Conservation (phyloP, 805 yeast genomes). For the Ogataea henricii region DNA sequence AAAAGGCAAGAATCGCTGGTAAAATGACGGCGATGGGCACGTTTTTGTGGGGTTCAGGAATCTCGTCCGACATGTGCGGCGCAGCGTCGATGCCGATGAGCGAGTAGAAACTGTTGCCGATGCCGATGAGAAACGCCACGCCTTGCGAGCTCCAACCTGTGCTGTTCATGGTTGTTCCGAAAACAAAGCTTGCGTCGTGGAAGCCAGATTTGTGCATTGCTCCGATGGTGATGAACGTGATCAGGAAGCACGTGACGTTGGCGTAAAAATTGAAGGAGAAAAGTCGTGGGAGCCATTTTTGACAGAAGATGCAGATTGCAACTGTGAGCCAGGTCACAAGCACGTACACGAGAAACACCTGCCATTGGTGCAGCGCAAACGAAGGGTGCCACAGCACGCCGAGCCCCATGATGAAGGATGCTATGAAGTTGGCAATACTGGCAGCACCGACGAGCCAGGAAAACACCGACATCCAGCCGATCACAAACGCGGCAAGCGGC, state of each 20-base stretch:
- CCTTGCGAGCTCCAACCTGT: constrained; percentile 35
- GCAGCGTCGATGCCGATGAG: constrained; percentile 36
- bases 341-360: constrained; percentile 17
- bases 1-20: constrained; percentile 30
- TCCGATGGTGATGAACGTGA: constrained; percentile 25
- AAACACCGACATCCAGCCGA: constrained; percentile 27
- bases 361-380: constrained; percentile 17
- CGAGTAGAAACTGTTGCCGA: constrained; percentile 32
- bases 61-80: constrained; percentile 36
- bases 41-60: constrained; percentile 31
- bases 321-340: constrained; percentile 21
- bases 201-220: constrained; percentile 23
- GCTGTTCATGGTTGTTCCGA: constrained; percentile 26
- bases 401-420: constrained; percentile 13
- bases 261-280: constrained; percentile 25
- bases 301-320: constrained; percentile 19
- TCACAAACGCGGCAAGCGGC: constrained; percentile 26
- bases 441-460: constrained; percentile 28
- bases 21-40: constrained; percentile 35
- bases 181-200: constrained; percentile 26
- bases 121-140: constrained; percentile 31
- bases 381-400: constrained; percentile 15
- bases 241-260: constrained; percentile 27
- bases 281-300: constrained; percentile 14
- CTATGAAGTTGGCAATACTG: constrained; percentile 18